These are phyloP conservation scores for Andrographis paniculata DNA, from an alignment of 305 asterid genomes.

Conservation along the genomic window DNA sequence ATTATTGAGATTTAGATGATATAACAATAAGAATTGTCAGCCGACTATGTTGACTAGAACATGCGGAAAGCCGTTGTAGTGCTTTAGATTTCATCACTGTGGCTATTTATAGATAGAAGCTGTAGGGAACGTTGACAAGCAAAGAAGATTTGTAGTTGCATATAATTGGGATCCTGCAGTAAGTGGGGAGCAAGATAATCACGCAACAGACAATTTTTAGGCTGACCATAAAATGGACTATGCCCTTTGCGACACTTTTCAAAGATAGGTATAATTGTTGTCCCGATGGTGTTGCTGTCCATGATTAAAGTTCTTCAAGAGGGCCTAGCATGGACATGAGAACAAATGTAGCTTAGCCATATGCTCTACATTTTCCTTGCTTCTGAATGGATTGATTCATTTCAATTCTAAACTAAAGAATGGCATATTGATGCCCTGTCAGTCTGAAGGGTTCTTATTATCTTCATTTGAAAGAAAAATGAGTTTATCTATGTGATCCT, in stretches of 20 bases:
- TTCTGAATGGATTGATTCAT: background rate
- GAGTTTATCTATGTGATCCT: too few relatives aligned
- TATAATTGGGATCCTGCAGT: constrained; percentile 4
- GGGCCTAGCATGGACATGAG: too few relatives aligned
- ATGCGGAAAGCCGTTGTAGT: too few relatives aligned
- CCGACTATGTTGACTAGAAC: too few relatives aligned
- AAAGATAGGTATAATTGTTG: background rate
- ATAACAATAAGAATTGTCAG: too few relatives aligned
- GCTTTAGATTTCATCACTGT: too few relatives aligned
- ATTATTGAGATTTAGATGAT: too few relatives aligned
- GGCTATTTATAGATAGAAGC: too few relatives aligned
- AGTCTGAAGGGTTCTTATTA: too few relatives aligned
- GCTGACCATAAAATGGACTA: background rate
- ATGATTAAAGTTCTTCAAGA: too few relatives aligned
- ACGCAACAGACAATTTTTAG: constrained; percentile 3
- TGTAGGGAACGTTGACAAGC: too few relatives aligned
- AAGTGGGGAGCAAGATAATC: constrained; percentile 11
- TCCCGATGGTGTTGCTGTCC: background rate
- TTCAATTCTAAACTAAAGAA: background rate
- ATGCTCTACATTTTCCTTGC: background rate
- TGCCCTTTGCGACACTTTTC: background rate
- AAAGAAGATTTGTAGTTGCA: constrained; percentile 1
- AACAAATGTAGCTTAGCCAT: background rate
- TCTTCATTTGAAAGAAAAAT: too few relatives aligned
- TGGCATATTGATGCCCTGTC: background rate